These are phyloP conservation scores for Stachybotrys echinatus DNA, from an alignment of 2,329 filamentous ascomycete genomes.

Conservation along the genomic window DNA sequence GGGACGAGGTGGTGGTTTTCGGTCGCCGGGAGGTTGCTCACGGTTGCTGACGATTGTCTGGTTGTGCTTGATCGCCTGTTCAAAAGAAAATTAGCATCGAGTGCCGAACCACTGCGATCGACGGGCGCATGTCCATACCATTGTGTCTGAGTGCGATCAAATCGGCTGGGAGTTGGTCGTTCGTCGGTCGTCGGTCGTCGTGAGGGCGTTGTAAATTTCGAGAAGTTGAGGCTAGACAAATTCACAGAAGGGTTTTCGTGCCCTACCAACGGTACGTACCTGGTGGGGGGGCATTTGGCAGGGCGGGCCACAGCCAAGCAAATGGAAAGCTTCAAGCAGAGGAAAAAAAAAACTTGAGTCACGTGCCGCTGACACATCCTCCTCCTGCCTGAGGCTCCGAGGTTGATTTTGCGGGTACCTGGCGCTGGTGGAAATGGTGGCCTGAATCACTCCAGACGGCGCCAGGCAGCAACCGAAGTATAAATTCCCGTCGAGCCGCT, in stretches of 20 bases:
- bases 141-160: slow-evolving; percentile 51
- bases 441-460: slow-evolving; percentile 9
- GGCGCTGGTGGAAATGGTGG: neutral
- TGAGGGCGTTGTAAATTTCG: slow-evolving; percentile 31
- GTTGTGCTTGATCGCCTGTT: slow-evolving; percentile 98
- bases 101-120: slow-evolving; percentile 14
- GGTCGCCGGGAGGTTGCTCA: slow-evolving; percentile 42
- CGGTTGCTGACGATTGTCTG: slow-evolving; percentile 96
- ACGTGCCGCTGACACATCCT: no score
- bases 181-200: slow-evolving; percentile 31
- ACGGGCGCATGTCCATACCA: slow-evolving; percentile 32
- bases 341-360: slow-evolving; percentile 11
- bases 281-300: slow-evolving; percentile 18
- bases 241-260: slow-evolving; percentile 36
- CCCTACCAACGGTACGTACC: slow-evolving; percentile 31
- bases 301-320: slow-evolving; percentile 3
- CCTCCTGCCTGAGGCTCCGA: no score
- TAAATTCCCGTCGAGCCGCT: slow-evolving; percentile 19
- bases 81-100: slow-evolving; percentile 25
- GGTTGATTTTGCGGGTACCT: neutral
- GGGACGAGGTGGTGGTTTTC: no score
- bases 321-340: no score
- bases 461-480: slow-evolving; percentile 21
- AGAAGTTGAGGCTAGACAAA: slow-evolving; percentile 32
- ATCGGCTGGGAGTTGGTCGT: slow-evolving; percentile 36